Evolutionary conservation across 1,284 basidiomycete genomes (phyloP).

Genomic region (Moesziomyces sp.): DNA sequence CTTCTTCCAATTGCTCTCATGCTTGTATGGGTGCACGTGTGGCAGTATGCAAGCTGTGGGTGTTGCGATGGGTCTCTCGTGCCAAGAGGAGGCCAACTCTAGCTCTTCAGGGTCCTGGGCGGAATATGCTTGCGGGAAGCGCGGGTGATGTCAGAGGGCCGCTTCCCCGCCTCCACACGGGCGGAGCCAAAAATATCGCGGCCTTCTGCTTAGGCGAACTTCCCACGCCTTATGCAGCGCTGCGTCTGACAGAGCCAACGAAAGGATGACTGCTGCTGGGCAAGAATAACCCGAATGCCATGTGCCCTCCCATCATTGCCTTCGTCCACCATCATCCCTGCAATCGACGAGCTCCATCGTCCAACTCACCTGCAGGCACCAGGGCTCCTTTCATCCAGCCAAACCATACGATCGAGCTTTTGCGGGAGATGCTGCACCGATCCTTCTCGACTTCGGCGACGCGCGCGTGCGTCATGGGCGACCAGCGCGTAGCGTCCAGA

Average conservation of each 20-base stretch:
- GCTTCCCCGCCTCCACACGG: slow-evolving; percentile 23
- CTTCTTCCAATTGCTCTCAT: too few relatives aligned
- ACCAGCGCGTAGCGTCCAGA: slow-evolving; percentile 36
- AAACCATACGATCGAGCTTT: neutral
- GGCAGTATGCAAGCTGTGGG: too few relatives aligned
- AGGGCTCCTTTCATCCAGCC: too few relatives aligned
- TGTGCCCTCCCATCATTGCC: too few relatives aligned
- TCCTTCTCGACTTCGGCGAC: slow-evolving; percentile 24
- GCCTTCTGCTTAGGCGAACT: neutral
- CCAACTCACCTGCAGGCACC: too few relatives aligned
- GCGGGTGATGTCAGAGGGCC: slow-evolving; percentile 6
- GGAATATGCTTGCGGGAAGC: neutral
- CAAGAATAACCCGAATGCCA: neutral
- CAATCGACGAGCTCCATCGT: neutral
- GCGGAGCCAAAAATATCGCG: neutral
- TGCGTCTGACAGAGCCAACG: too few relatives aligned
- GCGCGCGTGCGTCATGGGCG: slow-evolving; percentile 23
- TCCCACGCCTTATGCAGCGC: neutral
- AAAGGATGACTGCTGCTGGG: neutral
- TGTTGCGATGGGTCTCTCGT: too few relatives aligned
- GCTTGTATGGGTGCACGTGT: too few relatives aligned
- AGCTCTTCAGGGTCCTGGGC: too few relatives aligned
- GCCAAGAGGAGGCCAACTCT: too few relatives aligned
- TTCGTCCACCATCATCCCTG: neutral
- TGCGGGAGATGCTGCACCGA: slow-evolving; percentile 14